Conservation (phyloP, 306 rosid species). For the Vigna unguiculata region DNA sequence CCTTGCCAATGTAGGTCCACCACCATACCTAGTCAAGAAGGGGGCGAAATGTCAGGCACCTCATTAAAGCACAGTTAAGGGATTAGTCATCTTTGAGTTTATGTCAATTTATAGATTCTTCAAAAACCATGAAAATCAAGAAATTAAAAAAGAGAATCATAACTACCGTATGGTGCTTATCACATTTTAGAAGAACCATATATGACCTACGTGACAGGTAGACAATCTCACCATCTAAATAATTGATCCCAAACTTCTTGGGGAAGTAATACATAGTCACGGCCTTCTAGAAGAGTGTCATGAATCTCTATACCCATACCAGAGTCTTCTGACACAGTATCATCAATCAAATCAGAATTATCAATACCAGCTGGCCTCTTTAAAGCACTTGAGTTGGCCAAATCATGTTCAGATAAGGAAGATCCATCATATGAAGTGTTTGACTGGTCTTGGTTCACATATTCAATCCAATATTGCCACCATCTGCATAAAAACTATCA, state of each 20-base stretch:
- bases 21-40: slow-evolving; percentile 79
- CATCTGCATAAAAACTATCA: slow-evolving; percentile 64
- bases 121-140: slow-evolving; percentile 30
- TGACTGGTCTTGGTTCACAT: slow-evolving; percentile 92
- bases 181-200: slow-evolving; percentile 36
- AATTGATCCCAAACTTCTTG: slow-evolving; percentile 92
- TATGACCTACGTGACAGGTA: slow-evolving; percentile 38
- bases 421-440: slow-evolving; percentile 71
- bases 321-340: slow-evolving; percentile 67
- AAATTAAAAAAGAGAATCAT: slow-evolving; percentile 25
- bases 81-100: slow-evolving; percentile 18
- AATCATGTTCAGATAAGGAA: slow-evolving; percentile 73
- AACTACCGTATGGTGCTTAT: slow-evolving; percentile 11
- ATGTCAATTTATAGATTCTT: slow-evolving; percentile 18
- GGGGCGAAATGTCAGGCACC: slow-evolving; percentile 2
- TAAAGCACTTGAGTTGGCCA: slow-evolving; percentile 60
- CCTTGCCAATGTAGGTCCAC: slow-evolving; percentile 89
- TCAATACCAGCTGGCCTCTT: slow-evolving; percentile 86
- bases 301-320: slow-evolving; percentile 64
- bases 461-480: slow-evolving; percentile 99
- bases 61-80: slow-evolving; percentile 29
- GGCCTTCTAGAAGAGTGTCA: slow-evolving; percentile 91
- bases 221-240: slow-evolving; percentile 63
- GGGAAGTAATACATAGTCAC: slow-evolving; percentile 95
- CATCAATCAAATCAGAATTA: slow-evolving; percentile 85